phyloP scores from a whole-genome alignment of 2,329 filamentous ascomycete genomes.

The Massarina eburnea region DNA sequence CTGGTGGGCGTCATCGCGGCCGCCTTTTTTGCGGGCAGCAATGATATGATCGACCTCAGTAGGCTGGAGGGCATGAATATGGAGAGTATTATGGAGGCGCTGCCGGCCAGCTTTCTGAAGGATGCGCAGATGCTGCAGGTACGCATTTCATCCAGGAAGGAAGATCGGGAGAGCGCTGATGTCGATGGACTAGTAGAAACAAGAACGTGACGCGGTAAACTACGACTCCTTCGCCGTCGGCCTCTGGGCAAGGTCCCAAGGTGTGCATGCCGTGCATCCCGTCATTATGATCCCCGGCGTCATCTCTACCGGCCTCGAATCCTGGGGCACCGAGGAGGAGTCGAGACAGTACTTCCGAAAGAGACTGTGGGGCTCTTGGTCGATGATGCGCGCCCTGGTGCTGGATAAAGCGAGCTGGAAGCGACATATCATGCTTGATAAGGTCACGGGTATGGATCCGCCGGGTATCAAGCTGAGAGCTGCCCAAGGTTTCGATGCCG shows the following conservation, averaged over 20 bases:
- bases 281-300: constrained; percentile 98
- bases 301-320: constrained; percentile 95
- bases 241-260: constrained; percentile 76
- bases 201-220: constrained; percentile 82
- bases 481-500: constrained; percentile 94
- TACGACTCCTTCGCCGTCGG: constrained; percentile 96
- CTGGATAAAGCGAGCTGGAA: constrained; percentile 95
- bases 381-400: constrained; percentile 94
- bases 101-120: constrained; percentile 81
- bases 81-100: constrained; percentile 81
- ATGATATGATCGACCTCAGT: constrained; percentile 86
- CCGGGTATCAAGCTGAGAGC: constrained; percentile 86
- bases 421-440: constrained; percentile 94
- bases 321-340: constrained; percentile 85
- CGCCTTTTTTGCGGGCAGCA: constrained; percentile 84
- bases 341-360: constrained; percentile 93
- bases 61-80: constrained; percentile 71
- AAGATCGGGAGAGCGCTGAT: constrained; percentile 21
- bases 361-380: constrained; percentile 96
- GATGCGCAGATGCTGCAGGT: constrained; percentile 87
- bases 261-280: constrained; percentile 78
- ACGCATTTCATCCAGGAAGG: constrained; percentile 35
- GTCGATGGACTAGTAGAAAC: constrained; percentile 58
- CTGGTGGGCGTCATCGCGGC: constrained; percentile 88
- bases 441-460: constrained; percentile 85